Evolutionary conservation across 2,329 filamentous ascomycete species (phyloP), one percentile per base, ranked within the genome.

Genomic region (Thelonectria olida): DNA sequence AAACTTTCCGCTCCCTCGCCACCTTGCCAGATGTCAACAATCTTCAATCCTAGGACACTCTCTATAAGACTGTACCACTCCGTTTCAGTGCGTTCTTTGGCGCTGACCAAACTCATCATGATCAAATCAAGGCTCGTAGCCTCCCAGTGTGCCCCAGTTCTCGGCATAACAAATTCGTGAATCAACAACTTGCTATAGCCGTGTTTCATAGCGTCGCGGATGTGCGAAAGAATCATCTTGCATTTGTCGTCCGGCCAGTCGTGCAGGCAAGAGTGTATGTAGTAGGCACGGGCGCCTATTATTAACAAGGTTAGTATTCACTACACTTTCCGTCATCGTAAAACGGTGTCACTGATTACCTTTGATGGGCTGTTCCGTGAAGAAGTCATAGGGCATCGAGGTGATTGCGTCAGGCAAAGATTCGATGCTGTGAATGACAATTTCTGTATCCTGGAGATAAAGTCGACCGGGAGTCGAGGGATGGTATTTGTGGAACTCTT

Each of bases 161-260:
- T 61, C 2, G 76, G 76, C 22, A 76, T 73, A 4, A 77, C 70
- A 19, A 69, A 64, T 49, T 79, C 75, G 42, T 72, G 71, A 25
- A 79, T 72, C 7, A 78, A 63, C 9, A 78, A 48, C 61, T 66
- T 72, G 61, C 70, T 74, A 58, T 78, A 76, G 0, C 75, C 74
- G 0, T 72, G 73, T 51, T 63, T 74, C 75, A 78, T 76, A 6
- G 68, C 67, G 2, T 49, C 61, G 5, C 17, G 19, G 2, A 69
- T 17, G 1, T 15, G 45, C 2, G 27, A 9, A 4, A 76, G 60
- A 31, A 81, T 79, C 13, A 60, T 63, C 7, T 67, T 51, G 1
- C 72, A 67, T 13, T 78, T 69, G 8, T 71, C 70, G 45, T 83
- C 78, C 0, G 80, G 74, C 80, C 80, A 83, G 67, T 84, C 79